Evolutionary conservation across 2,329 filamentous ascomycete species (phyloP), one percentile per base, ranked within the genome.

Genomic region (Teratosphaeria epicoccoides): DNA sequence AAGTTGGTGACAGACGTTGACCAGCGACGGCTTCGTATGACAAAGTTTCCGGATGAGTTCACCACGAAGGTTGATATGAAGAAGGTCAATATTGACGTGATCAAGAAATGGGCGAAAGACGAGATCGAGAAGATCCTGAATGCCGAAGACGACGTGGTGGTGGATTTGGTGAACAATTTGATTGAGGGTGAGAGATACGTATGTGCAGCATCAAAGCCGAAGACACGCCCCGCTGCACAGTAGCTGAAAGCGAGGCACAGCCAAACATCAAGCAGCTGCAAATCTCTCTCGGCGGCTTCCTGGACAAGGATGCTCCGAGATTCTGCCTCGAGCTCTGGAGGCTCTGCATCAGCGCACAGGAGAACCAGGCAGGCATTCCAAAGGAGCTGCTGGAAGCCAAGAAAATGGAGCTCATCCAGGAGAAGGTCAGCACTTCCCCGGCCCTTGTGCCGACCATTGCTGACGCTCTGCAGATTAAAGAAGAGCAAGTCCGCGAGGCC

Each of bases 51-150:
- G 45, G 79, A 84, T 6, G 89, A 96, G 66, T 98, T 97, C 73
- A 91, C 81, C 66, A 83, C 87, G 68, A 96, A 96, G 75, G 93
- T 98, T 58, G 90, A 98, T 74, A 95, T 94, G 81, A 82, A 84
- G 61, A 97, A 97, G 74, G 89, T 98, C 70, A 96, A 98, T 67
- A 77, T 95, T 48, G 88, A 95, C 70, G 87, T 98, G 51, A 95
- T 98, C 83, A 96, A 96, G 78, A 95, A 93, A 87, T 98, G 93
- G 93, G 96, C 97, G 67, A 86, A 88, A 4, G 81, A 84, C 63
- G 87, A 85, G 68, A 88, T 98, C 52, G 87, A 85, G 23, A 84
- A 88, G 52, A 91, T 97, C 46, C 74, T 97, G 43, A 87, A 87
- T n/a, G 87, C 80, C 60, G 93, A 98, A 62, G 93, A 98, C 66